Base-by-base conservation (phyloP, 192 early-diverging fungal genomes). In the Linnemannia hyalina region DNA sequence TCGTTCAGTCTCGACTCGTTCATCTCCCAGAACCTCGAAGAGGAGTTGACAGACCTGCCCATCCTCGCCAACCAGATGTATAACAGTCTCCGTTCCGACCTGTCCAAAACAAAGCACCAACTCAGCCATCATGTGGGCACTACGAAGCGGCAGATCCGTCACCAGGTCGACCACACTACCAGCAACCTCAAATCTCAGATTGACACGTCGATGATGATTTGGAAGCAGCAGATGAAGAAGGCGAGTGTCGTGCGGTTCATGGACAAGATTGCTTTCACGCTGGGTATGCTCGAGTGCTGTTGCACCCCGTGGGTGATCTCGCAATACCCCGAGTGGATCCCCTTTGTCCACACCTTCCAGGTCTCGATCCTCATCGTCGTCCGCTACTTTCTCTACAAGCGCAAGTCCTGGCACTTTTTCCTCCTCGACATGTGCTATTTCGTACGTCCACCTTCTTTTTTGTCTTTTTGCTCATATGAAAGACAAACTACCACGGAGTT, bases 261-360 rank as follows among this genome's bases (percentile, higher is more conserved):
- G 49, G 93, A 95, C 82, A 95, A 95, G 79, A 57, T 93, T 32
- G 88, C 93, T 18, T 95, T 95, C 88, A 93, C 93, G 0, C 76
- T 93, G 18, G 94, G 94, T 16, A 92, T 94, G 40, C 90, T 92
- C 41, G 93, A 93, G 73, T 88, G 93, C 32, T 95, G 94, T 80
- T 79, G 93, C 10, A 92, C 93, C 2, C 91, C 92, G 4, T 88
- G 89, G 60, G 23, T 94, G 11, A 82, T 91, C 6, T 54, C 89
- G 4, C 83, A 90, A 20, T 89, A 87, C 44, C 93, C 93, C 8
- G 82, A 90, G 36, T 91, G 88, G 87, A 85, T 93, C n/a, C 93
- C 93, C 1, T 63, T 89, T 35, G 92, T 89, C n/a, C 93, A 93
- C 60, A 90, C 91, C 29, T 32, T 90, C 20, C 92, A 91, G 73